phyloP scores from a whole-genome alignment of 2,329 filamentous ascomycete species.

The Penicillium sp. region DNA sequence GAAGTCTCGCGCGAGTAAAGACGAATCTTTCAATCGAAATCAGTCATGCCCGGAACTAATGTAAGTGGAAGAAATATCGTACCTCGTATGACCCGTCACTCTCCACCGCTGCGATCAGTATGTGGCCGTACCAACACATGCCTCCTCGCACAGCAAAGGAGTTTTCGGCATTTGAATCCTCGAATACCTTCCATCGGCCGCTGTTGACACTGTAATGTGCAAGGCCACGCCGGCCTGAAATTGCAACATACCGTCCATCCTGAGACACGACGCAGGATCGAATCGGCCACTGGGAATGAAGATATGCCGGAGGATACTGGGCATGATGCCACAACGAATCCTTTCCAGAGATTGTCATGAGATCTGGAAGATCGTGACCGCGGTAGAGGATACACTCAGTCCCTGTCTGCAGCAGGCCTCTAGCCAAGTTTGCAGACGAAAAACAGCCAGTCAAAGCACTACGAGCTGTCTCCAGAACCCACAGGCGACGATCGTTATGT shows the following conservation, averaged over 20 bases:
- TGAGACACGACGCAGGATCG: slow-evolving; percentile 81
- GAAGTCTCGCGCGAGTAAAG: slow-evolving; percentile 84
- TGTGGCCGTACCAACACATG: slow-evolving; percentile 98
- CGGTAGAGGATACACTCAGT: slow-evolving; percentile 88
- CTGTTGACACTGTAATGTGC: slow-evolving; percentile 96
- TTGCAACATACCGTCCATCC: slow-evolving; percentile 89
- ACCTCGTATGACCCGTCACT: slow-evolving; percentile 74
- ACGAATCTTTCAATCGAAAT: slow-evolving; percentile 57
- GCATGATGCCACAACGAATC: slow-evolving; percentile 93
- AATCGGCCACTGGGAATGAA: slow-evolving; percentile 92
- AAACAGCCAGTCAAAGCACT: slow-evolving; percentile 93
- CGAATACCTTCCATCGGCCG: slow-evolving; percentile 92
- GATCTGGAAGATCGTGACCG: slow-evolving; percentile 85
- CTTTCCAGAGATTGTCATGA: slow-evolving; percentile 88
- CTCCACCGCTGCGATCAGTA: slow-evolving; percentile 91
- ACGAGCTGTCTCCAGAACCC: slow-evolving; percentile 86
- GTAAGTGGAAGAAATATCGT: slow-evolving; percentile 13
- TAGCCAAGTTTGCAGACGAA: slow-evolving; percentile 83
- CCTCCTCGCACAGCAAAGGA: slow-evolving; percentile 90
- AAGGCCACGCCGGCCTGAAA: slow-evolving; percentile 88
- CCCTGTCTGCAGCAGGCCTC: slow-evolving; percentile 84
- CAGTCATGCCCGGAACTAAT: slow-evolving; percentile 1
- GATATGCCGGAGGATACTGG: slow-evolving; percentile 78
- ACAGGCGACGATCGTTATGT: slow-evolving; percentile 72
- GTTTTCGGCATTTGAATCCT: slow-evolving; percentile 75